Percentiles rank a stretch among this genome's conserved stretches.
These are phyloP conservation scores for Aureobasidium leucospermi DNA, from an alignment of 2,329 filamentous ascomycete species.

Conservation along the genomic window DNA sequence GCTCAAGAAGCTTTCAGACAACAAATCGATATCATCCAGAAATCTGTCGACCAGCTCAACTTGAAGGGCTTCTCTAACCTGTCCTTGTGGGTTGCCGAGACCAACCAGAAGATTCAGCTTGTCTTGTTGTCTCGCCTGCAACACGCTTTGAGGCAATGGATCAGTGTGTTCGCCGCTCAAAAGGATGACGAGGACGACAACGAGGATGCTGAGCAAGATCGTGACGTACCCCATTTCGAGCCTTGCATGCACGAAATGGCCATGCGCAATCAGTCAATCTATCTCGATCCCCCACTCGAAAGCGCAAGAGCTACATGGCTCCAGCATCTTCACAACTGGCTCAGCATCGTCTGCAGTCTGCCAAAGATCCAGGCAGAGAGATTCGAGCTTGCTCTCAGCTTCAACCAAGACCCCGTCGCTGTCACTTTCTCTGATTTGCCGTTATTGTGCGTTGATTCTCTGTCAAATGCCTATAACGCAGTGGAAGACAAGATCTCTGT, in stretches of 20 bases:
- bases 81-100: slow-evolving; percentile 75
- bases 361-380: slow-evolving; percentile 90
- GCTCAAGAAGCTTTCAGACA: slow-evolving; percentile 70
- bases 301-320: slow-evolving; percentile 92
- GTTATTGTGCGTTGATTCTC: slow-evolving; percentile 68
- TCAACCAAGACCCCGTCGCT: slow-evolving; percentile 51
- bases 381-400: slow-evolving; percentile 78
- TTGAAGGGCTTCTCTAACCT: slow-evolving; percentile 94
- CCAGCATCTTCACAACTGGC: slow-evolving; percentile 84
- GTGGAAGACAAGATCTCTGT: slow-evolving; percentile 76
- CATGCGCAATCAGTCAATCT: slow-evolving; percentile 97
- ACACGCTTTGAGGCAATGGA: slow-evolving; percentile 79
- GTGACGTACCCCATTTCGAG: slow-evolving; percentile 58
- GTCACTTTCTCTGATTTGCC: slow-evolving; percentile 78
- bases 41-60: slow-evolving; percentile 91
- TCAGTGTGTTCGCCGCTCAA: slow-evolving; percentile 67
- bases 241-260: slow-evolving; percentile 83
- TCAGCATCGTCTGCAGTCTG: slow-evolving; percentile 84
- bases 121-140: slow-evolving; percentile 77
- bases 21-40: slow-evolving; percentile 78
- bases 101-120: slow-evolving; percentile 78
- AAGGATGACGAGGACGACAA: slow-evolving; percentile 24
- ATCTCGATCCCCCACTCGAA: slow-evolving; percentile 87
- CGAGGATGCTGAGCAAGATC: slow-evolving; percentile 30
- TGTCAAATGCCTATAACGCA: slow-evolving; percentile 72